Conservation (phyloP, 352 stramenopile species). For the Pythium dissotocum region DNA sequence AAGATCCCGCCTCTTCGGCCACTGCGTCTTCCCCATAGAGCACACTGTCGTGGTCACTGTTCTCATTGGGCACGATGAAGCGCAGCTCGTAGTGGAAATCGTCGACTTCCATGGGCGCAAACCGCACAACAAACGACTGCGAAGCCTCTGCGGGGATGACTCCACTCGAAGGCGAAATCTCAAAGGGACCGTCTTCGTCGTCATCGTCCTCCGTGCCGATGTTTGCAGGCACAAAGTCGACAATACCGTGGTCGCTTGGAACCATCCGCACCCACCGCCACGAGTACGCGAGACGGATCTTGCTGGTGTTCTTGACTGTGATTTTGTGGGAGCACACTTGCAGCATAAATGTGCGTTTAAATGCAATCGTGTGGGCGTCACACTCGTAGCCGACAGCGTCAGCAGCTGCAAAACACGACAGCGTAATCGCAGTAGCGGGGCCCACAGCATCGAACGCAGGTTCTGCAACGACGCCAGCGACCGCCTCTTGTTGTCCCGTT, state of each 20-base stretch:
- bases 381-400: conserved; percentile 63
- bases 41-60: conserved; percentile 1
- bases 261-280: conserved; percentile 56
- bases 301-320: conserved; percentile 67
- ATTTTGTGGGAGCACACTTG: conserved; percentile 81
- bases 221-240: conserved; percentile 14
- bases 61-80: conserved; percentile 31
- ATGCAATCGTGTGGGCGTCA: conserved; percentile 58
- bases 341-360: conserved; percentile 88
- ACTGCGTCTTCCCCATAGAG: not conserved
- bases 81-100: conserved; percentile 77
- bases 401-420: conserved; percentile 70
- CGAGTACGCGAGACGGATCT: conserved; percentile 56
- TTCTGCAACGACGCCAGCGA: conserved; percentile 29
- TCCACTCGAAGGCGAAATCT: conserved; percentile 66
- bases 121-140: conserved; percentile 85
- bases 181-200: conserved; percentile 85
- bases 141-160: conserved; percentile 53
- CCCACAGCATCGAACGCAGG: conserved; percentile 49
- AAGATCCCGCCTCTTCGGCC: not conserved
- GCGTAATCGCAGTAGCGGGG: conserved; percentile 33
- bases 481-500: conserved; percentile 25
- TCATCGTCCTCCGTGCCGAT: conserved; percentile 9
- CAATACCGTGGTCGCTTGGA: conserved; percentile 1
- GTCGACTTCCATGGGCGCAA: conserved; percentile 91